phyloP scores from a whole-genome alignment of 2,329 filamentous ascomycete species.

The Aspergillus pseudonomiae region DNA sequence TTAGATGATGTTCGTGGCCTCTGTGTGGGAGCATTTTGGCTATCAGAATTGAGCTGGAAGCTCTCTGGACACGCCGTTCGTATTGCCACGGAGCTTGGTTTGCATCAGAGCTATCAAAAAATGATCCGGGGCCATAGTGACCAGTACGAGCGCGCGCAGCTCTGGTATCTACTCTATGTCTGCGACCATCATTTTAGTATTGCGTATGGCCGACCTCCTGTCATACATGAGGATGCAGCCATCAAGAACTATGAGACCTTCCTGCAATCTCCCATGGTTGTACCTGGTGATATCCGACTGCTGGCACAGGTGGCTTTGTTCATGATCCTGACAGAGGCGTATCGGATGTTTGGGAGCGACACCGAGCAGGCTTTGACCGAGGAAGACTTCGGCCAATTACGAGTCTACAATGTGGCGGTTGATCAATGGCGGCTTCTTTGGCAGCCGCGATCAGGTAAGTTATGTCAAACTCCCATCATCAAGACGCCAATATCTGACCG shows the following conservation, averaged over 20 bases:
- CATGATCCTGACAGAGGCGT: conserved; percentile 60
- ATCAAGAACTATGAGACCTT: conserved; percentile 63
- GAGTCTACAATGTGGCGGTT: conserved; percentile 51
- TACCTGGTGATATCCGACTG: conserved; percentile 59
- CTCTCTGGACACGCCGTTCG: conserved; percentile 62
- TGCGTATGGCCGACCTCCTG: conserved; percentile 61
- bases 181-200: conserved; percentile 69
- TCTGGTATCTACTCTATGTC: conserved; percentile 67
- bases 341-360: conserved; percentile 60
- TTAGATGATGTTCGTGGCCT: conserved; percentile 62
- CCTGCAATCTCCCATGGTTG: conserved; percentile 55
- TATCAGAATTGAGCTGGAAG: conserved; percentile 65
- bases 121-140: conserved; percentile 52
- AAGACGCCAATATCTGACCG: conserved; percentile 8
- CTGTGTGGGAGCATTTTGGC: conserved; percentile 65
- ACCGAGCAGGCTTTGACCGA: conserved; percentile 55
- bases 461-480: background rate
- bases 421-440: conserved; percentile 57
- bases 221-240: conserved; percentile 61
- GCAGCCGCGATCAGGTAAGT: conserved; percentile 49
- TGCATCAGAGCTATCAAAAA: conserved; percentile 58
- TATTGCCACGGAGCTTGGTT: conserved; percentile 60
- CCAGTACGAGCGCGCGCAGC: conserved; percentile 58
- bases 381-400: conserved; percentile 54
- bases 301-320: conserved; percentile 62